Base-by-base conservation (phyloP, 208 protist species). In the Trypanosoma lewisi region DNA sequence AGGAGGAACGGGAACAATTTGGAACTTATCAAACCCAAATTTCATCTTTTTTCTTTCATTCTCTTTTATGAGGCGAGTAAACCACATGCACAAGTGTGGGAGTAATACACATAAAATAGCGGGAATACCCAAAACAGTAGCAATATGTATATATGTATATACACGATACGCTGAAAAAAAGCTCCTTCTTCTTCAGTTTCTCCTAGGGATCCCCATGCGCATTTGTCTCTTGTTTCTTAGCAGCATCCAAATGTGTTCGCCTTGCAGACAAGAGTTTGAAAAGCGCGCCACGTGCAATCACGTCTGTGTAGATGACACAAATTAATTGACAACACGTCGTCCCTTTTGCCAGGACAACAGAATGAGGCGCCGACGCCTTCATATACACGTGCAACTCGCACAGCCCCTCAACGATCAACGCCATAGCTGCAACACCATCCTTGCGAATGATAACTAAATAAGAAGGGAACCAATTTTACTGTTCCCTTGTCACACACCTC, bases 361-460 rank as follows among this genome's bases (percentile, higher is more conserved):
- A 67, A 14, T 67, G 51, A 27, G 59, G 51, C 30, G 51, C 33
- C 37, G 27, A 23, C 7, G 16, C n/a, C n/a, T 11, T 49, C 17
- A 60, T 58, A 28, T 73, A 47, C 41, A 67, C 67, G 28, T 63
- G 65, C 37, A 73, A 31, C 41, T 73, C 67, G 30, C 25, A 66
- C 2, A 73, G 58, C 50, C 67, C 67, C 21, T 55, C 58, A 39
- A 73, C 67, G 9, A 73, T 58, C 27, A 73, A 36, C 25, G 65
- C 67, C 31, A 66, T 58, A 36, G 53, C 58, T 12, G 67, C 58
- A 25, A 64, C 67, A 44, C 67, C 67, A 27, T 62, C 52, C 17
- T 52, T 52, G 16, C 67, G 45, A 53, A 63, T 30, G 48, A 73
- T 33, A 16, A 73, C 49, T 2, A 73, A 37, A 51, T 73, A 58